A percentile compares a stretch with the other conserved stretches of the same genome.
Evolutionary conservation across 2,329 filamentous ascomycete species (phyloP).

Genomic region (Pseudodiploospora longispora): DNA sequence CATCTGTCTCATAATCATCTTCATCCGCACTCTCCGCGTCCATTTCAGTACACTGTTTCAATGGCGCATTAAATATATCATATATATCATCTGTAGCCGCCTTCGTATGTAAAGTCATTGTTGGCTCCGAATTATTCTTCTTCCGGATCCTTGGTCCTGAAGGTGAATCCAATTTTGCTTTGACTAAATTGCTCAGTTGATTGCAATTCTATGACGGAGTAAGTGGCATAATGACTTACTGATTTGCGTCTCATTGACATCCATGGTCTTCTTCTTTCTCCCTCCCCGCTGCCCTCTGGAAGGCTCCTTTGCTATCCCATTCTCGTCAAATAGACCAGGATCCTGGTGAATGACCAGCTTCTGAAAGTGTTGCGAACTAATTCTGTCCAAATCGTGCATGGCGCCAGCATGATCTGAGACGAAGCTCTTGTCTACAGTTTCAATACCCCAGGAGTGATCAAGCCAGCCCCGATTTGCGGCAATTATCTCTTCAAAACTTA

Average conservation of each 20-base stretch:
- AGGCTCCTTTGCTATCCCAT: conserved; percentile 42
- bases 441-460: conserved; percentile 47
- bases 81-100: conserved; percentile 97
- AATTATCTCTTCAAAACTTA: conserved; percentile 87
- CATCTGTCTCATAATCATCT: conserved; percentile 63
- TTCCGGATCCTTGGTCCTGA: conserved; percentile 76
- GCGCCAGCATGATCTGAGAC: conserved; percentile 18
- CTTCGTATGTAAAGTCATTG: conserved; percentile 93
- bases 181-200: conserved; percentile 49
- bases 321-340: conserved; percentile 46
- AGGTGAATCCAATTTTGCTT: conserved; percentile 87
- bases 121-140: conserved; percentile 71
- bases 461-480: conserved; percentile 68
- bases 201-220: no score
- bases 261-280: conserved; percentile 72
- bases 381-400: conserved; percentile 23
- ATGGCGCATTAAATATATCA: conserved; percentile 86
- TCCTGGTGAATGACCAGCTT: conserved; percentile 39
- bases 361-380: conserved; percentile 21
- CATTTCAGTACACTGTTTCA: conserved; percentile 17
- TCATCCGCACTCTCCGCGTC: conserved; percentile 45
- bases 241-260: conserved; percentile 87
- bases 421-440: conserved; percentile 26
- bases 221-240: conserved; percentile 47
- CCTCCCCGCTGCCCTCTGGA: conserved; percentile 37